A percentile compares a stretch with the other conserved stretches of the same genome.
phyloP scores from a whole-genome alignment of 2,329 filamentous ascomycete genomes.

The Claviceps arundinis region DNA sequence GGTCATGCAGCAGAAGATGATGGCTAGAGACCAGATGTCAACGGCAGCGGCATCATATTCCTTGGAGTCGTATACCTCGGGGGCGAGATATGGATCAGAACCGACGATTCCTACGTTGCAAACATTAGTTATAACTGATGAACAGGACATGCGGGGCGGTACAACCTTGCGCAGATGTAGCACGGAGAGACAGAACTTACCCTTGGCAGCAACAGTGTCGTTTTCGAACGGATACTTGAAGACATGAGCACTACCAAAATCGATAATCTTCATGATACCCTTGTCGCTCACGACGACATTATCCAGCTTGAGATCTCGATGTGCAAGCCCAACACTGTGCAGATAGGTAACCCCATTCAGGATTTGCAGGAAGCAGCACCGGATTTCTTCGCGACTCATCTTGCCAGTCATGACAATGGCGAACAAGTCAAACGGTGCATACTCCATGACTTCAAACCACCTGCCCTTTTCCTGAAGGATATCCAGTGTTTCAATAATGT shows the following conservation, averaged over 20 bases:
- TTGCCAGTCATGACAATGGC: conserved; percentile 98
- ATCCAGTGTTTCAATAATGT: conserved; percentile 95
- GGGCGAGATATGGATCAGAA: conserved; percentile 89
- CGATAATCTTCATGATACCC: conserved; percentile 98
- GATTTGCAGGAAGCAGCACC: conserved; percentile 87
- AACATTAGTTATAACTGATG: conserved; percentile 6
- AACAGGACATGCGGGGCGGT: no score
- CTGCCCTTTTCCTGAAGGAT: conserved; percentile 87
- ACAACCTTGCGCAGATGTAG: background rate
- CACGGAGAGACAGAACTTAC: conserved; percentile 11
- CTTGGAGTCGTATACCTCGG: conserved; percentile 86
- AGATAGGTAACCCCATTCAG: conserved; percentile 88
- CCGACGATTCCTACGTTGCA: conserved; percentile 46
- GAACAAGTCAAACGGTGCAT: conserved; percentile 89
- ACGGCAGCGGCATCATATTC: conserved; percentile 90
- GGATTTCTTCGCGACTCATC: conserved; percentile 84
- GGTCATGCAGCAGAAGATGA: conserved; percentile 99
- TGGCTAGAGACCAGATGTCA: conserved; percentile 95
- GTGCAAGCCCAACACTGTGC: conserved; percentile 87
- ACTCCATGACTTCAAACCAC: conserved; percentile 99
- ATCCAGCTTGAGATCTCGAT: conserved; percentile 90
- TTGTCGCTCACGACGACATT: conserved; percentile 95
- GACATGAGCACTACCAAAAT: conserved; percentile 94
- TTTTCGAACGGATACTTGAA: conserved; percentile 96
- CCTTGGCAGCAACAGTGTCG: conserved; percentile 29